These are phyloP conservation scores for Plectosphaerella sp. DNA, from an alignment of 2,329 filamentous ascomycete species.

Conservation along the genomic window DNA sequence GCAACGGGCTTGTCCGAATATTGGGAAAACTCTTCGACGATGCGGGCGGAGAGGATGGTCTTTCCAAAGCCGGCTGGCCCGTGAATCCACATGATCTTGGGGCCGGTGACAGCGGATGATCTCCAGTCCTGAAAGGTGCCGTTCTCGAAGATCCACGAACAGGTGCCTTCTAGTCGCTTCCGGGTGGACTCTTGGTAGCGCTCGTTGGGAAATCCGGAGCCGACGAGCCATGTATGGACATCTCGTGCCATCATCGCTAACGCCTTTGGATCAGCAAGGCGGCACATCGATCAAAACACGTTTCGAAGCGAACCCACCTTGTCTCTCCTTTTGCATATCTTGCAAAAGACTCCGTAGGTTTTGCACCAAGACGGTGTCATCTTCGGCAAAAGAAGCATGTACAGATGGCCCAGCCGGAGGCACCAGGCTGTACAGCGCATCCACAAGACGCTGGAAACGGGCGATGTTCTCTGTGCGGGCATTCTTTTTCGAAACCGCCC, in stretches of 20 bases:
- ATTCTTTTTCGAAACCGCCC: no score
- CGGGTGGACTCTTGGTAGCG: conserved; percentile 14
- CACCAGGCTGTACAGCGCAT: no score
- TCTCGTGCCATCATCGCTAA: conserved; percentile 6
- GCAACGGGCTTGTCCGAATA: conserved; percentile 3
- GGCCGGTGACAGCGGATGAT: background rate
- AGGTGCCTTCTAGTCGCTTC: conserved; percentile 16
- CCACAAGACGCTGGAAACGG: no score
- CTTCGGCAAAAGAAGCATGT: no score
- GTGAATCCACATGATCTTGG: conserved; percentile 24
- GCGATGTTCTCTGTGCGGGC: no score
- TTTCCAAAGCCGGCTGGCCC: conserved; percentile 26
- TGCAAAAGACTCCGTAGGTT: no score
- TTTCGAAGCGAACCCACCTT: no score
- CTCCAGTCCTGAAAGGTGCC: conserved; percentile 14
- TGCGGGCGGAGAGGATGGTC: conserved; percentile 22
- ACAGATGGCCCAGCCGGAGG: no score
- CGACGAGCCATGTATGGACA: conserved; percentile 10
- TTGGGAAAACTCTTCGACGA: conserved; percentile 17
- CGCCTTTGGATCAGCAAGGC: background rate
- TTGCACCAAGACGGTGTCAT: no score
- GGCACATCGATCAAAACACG: no score
- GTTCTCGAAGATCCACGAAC: conserved; percentile 19
- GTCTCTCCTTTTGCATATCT: no score
- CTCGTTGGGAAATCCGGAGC: conserved; percentile 5